These are phyloP conservation scores for Cyberlindnera suaveolens DNA, from an alignment of 805 yeast species.

Conservation along the genomic window DNA sequence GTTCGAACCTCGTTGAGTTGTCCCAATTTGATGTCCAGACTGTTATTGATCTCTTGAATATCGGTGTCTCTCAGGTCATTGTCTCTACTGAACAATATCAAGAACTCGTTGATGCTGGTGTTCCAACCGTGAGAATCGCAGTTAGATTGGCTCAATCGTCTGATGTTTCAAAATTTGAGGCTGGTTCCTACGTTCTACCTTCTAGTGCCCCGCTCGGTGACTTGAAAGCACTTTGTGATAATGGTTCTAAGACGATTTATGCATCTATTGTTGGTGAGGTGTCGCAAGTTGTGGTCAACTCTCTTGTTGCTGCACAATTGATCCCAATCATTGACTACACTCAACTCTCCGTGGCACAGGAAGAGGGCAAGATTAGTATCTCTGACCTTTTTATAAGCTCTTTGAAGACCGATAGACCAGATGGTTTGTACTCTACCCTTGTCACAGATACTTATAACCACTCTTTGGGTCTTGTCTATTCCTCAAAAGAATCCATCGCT, in stretches of 20 bases:
- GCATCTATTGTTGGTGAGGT: constrained; percentile 7
- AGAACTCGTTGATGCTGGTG: constrained; percentile 37
- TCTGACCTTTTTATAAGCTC: constrained; percentile 42
- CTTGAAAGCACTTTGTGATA: constrained; percentile 12
- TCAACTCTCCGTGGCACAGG: constrained; percentile 13
- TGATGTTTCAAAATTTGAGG: constrained; percentile 6
- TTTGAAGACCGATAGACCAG: constrained; percentile 75
- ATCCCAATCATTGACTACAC: constrained; percentile 20
- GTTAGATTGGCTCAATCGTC: constrained; percentile 5
- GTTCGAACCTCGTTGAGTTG: constrained; percentile 22
- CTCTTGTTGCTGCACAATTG: constrained; percentile 19
- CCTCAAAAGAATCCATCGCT: constrained; percentile 72
- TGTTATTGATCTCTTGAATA: constrained; percentile 48
- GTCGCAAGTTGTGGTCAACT: constrained; percentile 10
- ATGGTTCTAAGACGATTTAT: constrained; percentile 14
- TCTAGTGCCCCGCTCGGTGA: constrained; percentile 17
- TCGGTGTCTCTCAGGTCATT: constrained; percentile 48
- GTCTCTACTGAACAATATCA: constrained; percentile 27
- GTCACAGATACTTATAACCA: constrained; percentile 66
- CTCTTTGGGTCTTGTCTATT: constrained; percentile 85
- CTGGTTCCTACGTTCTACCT: constrained; percentile 16
- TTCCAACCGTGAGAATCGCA: constrained; percentile 33
- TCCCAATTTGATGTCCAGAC: constrained; percentile 33
- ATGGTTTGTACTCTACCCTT: constrained; percentile 79
- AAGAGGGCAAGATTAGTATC: constrained; percentile 27